Evolutionary conservation across 1,284 basidiomycete species (phyloP).

Genomic region (Filobasidium uniguttulatum): DNA sequence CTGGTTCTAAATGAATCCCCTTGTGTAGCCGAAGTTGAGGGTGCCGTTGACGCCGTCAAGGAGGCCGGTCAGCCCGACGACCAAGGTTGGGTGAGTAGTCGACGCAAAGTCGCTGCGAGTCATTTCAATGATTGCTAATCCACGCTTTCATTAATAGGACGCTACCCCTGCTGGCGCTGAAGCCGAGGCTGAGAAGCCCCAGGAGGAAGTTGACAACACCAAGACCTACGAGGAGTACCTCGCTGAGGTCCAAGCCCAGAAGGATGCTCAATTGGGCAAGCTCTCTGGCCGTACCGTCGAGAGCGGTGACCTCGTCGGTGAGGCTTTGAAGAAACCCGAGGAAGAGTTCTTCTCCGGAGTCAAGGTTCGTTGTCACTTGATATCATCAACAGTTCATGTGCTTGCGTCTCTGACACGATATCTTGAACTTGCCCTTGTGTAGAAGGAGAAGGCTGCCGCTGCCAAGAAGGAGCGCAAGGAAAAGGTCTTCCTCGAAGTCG

Average conservation of each 20-base stretch:
- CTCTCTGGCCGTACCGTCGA: conserved; percentile 24
- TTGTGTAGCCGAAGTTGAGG: conserved; percentile 38
- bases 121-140: too few relatives aligned
- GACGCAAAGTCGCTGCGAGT: too few relatives aligned
- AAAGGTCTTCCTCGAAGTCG: conserved; percentile 37
- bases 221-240: conserved; percentile 39
- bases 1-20: neutral
- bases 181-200: conserved; percentile 20
- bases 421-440: neutral
- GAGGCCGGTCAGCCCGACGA: conserved; percentile 32
- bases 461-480: conserved; percentile 33
- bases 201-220: conserved; percentile 91
- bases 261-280: conserved; percentile 19
- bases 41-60: conserved; percentile 32
- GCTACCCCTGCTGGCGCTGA: conserved; percentile 17
- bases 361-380: conserved; percentile 24
- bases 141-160: conserved; percentile 9
- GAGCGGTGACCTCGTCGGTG: conserved; percentile 23
- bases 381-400: neutral
- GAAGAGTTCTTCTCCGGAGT: conserved; percentile 35
- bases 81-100: conserved; percentile 21
- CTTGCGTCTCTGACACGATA: neutral
- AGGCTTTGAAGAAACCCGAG: conserved; percentile 30
- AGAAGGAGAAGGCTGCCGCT: conserved; percentile 27
- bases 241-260: conserved; percentile 30